Percentiles rank a stretch among this genome's conserved stretches.
phyloP scores from a whole-genome alignment of 2,329 filamentous ascomycete species.

The Nannizziopsis arthrosporioides region DNA sequence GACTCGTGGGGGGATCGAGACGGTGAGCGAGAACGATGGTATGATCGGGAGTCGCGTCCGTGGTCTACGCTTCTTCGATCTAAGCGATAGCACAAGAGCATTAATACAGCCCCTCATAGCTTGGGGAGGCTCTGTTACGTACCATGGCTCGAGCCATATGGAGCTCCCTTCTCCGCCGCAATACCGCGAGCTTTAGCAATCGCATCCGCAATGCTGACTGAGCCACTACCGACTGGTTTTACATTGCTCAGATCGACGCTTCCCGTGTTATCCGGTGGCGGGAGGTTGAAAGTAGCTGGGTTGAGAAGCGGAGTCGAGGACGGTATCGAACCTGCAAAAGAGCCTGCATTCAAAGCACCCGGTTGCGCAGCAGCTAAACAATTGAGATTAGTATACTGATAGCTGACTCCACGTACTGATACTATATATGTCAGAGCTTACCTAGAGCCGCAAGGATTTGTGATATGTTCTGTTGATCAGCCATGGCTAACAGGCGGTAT shows the following conservation, averaged over 20 bases:
- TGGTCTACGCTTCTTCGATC: conserved; percentile 18
- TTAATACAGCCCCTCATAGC: neutral
- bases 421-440: conserved; percentile 4
- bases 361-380: conserved; percentile 39
- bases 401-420: too few species aligned
- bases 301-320: conserved; percentile 28
- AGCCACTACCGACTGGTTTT: conserved; percentile 66
- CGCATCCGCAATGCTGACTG: conserved; percentile 71
- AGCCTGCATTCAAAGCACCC: conserved; percentile 21
- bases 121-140: conserved; percentile 5
- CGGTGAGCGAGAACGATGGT: conserved; percentile 43
- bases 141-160: conserved; percentile 34
- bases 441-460: conserved; percentile 15
- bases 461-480: conserved; percentile 15
- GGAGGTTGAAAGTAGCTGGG: conserved; percentile 33
- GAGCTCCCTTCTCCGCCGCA: conserved; percentile 64
- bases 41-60: conserved; percentile 43
- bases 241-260: conserved; percentile 70
- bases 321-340: conserved; percentile 26
- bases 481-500: conserved; percentile 7
- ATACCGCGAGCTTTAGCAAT: conserved; percentile 75
- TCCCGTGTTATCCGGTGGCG: conserved; percentile 45
- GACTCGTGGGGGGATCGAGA: conserved; percentile 57
- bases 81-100: conserved; percentile 2
- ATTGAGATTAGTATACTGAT: neutral